Base-by-base conservation (phyloP, 768 basidiomycete species). In the Lactarius vividus region DNA sequence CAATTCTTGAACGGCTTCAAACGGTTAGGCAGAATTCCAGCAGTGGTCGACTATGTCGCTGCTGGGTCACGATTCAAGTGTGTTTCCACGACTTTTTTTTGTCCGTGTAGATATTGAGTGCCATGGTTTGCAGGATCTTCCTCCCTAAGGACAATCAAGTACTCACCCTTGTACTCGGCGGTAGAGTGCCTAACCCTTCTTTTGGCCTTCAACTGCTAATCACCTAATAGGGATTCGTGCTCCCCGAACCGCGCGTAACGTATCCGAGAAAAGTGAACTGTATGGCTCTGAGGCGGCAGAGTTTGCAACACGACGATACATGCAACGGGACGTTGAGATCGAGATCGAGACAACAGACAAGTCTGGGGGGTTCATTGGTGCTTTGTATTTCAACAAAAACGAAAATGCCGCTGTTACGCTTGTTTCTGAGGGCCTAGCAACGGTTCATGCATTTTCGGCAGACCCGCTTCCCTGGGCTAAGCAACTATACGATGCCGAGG, bases 1-100 rank as follows among this genome's bases (percentile, higher is more conserved):
- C 91, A 92, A 60, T 98, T 95, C 78, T 77, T 98, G 49, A 91
- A 91, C 64, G 84, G 89, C 52, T 96, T 98, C 82, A 98, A 97
- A 77, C 88, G 96, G 33, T 79, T 87, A 59, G 95, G 96, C 7
- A 85, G 83, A 69, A 85, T 96, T 62, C 81, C 88, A 2, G 97
- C 91, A 10, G 79, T 96, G 11, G 92, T 98, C 20, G 96, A 98
- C 46, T 97, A 92, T 73, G 94, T 98, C 61, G 88, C 95, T 49
- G 86, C 94, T 40, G 96, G 96, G 31, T 97, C 96, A 13, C 86
- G 96, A 61, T 98, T 96, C 87, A 99, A 95, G 94, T 92, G 40
- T 63, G 66, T 39, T 29, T 18, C 8, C 63, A 37, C 79, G 75
- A 13, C 37, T 16, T 23, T 33, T 59, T 61, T 69, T 44, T 28